Base-by-base conservation (phyloP, 2,329 filamentous ascomycete genomes). In the Cladophialophora psammophila region DNA sequence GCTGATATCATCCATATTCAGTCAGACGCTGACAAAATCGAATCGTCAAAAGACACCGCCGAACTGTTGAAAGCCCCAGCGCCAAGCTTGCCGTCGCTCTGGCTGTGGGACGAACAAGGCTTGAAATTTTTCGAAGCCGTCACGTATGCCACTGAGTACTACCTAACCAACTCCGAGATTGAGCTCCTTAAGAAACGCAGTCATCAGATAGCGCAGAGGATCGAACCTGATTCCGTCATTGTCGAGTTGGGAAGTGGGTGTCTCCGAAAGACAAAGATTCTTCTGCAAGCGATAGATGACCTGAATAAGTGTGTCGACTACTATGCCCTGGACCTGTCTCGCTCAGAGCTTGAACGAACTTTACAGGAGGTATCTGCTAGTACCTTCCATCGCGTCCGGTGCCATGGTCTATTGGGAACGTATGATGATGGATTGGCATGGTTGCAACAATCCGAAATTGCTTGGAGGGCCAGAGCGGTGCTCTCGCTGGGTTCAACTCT, bases 371-470 rank as follows among this genome's bases (percentile, higher is more conserved):
- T 96, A 0, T 92, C 92, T 0, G 78, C 81, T 8, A 81, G 81
- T 32, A 79, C 79, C 1, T 96, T 92, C 78, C 79, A 87, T 71
- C 85, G 94, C 76, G 91, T 98, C 70, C 86, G 85, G 68, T 94
- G 92, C 75, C 90, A 90, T 75, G 94, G 94, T 1, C 86, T 98
- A 1, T 86, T 91, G 71, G 94, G 94, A 3, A 97, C 94, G 1
- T 98, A 97, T 75, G 93, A 97, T 72, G 93, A 98, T 77, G 94
- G 92, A n/a, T 85, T 92, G 18, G 86, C 87, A 67, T 98, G 94
- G 94, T 80, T 98, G 70, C 89, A 90, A 77, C 83, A 84, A 48
- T 84, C 91, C 2, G 81, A 87, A 60, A 87, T 91, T 69, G 80
- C 83, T 55, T 80, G 80, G 40, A 88, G 86, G 69, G 87, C 88